Evolutionary conservation across 805 yeast species (phyloP).

Genomic region (Candida germanica): DNA sequence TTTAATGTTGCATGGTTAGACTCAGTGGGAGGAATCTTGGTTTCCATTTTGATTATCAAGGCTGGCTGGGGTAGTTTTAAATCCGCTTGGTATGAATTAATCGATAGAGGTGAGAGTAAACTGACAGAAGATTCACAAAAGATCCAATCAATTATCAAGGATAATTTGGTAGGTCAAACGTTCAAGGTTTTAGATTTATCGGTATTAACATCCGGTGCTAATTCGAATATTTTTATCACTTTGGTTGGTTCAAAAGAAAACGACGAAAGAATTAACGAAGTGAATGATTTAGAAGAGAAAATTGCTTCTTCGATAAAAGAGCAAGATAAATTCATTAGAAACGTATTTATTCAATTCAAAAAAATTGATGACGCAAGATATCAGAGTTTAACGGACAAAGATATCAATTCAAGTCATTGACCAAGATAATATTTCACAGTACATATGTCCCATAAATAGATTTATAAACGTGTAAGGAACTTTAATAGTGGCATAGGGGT

Average conservation of each 20-base stretch:
- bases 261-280: slow-evolving; percentile 24
- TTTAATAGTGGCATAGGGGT: too few species aligned
- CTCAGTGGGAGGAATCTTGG: slow-evolving; percentile 87
- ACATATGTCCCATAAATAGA: too few species aligned
- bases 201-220: slow-evolving; percentile 58
- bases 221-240: slow-evolving; percentile 38
- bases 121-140: slow-evolving; percentile 48
- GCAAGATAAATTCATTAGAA: slow-evolving; percentile 43
- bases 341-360: slow-evolving; percentile 22
- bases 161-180: slow-evolving; percentile 22
- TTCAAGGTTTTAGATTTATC: slow-evolving; percentile 40
- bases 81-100: slow-evolving; percentile 68
- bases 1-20: slow-evolving; percentile 82
- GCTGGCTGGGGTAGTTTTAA: slow-evolving; percentile 80
- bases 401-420: slow-evolving; percentile 5
- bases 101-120: slow-evolving; percentile 65
- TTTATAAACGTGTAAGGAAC: too few species aligned
- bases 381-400: slow-evolving; percentile 5
- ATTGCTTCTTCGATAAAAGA: slow-evolving; percentile 33
- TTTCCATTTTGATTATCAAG: slow-evolving; percentile 73
- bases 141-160: slow-evolving; percentile 39
- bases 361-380: slow-evolving; percentile 4
- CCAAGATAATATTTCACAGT: too few species aligned
- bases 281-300: slow-evolving; percentile 30
- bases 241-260: slow-evolving; percentile 19